Conservation (phyloP, 306 rosid genomes). For the Pueraria montana region DNA sequence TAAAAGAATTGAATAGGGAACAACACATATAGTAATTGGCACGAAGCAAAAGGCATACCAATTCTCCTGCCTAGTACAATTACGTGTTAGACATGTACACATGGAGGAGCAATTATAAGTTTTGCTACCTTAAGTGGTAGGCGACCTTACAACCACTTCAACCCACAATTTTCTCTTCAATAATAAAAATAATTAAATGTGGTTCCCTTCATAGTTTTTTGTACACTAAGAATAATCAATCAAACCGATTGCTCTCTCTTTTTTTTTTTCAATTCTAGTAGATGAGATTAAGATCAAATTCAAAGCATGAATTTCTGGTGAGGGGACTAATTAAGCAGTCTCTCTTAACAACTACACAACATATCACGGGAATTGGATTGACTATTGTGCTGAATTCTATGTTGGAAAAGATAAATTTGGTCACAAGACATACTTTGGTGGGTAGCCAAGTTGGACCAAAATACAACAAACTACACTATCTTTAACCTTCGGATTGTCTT, state of each 20-base stretch:
- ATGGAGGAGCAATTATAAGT: not conserved
- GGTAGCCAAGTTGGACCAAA: constrained; percentile 32
- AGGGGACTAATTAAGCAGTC: not conserved
- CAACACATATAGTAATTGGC: constrained; percentile 18
- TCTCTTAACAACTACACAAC: not conserved
- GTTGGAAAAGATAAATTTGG: not conserved
- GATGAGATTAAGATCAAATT: constrained; percentile 23
- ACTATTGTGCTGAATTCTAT: constrained; percentile 38
- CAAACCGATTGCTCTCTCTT: not conserved
- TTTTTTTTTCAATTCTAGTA: constrained; percentile 37
- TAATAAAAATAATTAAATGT: not conserved
- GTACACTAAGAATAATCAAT: constrained; percentile 36
- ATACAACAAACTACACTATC: constrained; percentile 33
- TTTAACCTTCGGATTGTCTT: not conserved
- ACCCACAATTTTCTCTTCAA: not conserved
- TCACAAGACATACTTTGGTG: not conserved
- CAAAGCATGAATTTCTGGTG: constrained; percentile 38
- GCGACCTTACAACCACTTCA: constrained; percentile 2
- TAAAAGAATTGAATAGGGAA: not conserved
- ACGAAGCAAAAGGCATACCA: constrained; percentile 2
- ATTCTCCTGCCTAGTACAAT: constrained; percentile 10
- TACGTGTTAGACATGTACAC: constrained; percentile 2
- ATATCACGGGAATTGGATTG: constrained; percentile 39
- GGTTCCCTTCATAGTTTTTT: no score
- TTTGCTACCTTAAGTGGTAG: not conserved